Evolutionary conservation across 768 basidiomycete genomes (phyloP).

Genomic region (Boletus coccyginus): DNA sequence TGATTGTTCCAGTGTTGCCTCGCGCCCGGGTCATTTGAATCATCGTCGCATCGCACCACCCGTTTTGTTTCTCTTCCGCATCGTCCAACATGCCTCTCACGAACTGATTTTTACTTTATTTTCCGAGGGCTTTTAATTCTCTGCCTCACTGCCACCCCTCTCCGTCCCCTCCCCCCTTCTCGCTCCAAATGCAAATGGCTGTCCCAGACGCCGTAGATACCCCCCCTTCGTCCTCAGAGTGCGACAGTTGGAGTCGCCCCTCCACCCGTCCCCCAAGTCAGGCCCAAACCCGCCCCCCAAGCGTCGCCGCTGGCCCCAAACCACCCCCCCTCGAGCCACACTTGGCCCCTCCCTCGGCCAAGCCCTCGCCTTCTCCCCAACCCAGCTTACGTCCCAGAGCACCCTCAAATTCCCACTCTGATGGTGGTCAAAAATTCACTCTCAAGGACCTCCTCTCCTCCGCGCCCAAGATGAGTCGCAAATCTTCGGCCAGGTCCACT

Average conservation of each 20-base stretch:
- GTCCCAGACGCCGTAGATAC: conserved; percentile 38
- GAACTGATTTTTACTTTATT: conserved; percentile 8
- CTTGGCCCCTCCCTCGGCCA: conserved; percentile 19
- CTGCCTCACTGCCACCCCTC: neutral
- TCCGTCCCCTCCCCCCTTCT: conserved; percentile 9
- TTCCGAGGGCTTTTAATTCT: neutral
- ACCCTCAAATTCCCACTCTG: conserved; percentile 51
- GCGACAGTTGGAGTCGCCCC: conserved; percentile 58
- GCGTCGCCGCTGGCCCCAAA: conserved; percentile 36
- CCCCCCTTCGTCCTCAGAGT: conserved; percentile 55
- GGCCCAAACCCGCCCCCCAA: conserved; percentile 44
- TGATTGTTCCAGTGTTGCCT: conserved; percentile 1
- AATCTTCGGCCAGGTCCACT: conserved; percentile 67
- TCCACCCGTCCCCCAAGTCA: conserved; percentile 61
- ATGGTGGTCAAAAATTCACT: conserved; percentile 70
- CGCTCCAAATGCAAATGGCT: conserved; percentile 37
- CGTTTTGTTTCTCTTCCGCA: neutral
- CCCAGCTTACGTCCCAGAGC: conserved; percentile 33
- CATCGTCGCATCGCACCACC: conserved; percentile 7
- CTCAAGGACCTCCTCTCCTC: conserved; percentile 76
- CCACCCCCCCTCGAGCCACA: conserved; percentile 30
- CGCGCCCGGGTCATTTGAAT: conserved; percentile 14
- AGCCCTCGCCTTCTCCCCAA: conserved; percentile 14
- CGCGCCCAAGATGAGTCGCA: conserved; percentile 74
- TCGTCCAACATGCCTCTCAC: conserved; percentile 6